A percentile compares a stretch with the other conserved stretches of the same genome.
phyloP scores from a whole-genome alignment of 2,329 filamentous ascomycete species.

The Saccharata proteae region DNA sequence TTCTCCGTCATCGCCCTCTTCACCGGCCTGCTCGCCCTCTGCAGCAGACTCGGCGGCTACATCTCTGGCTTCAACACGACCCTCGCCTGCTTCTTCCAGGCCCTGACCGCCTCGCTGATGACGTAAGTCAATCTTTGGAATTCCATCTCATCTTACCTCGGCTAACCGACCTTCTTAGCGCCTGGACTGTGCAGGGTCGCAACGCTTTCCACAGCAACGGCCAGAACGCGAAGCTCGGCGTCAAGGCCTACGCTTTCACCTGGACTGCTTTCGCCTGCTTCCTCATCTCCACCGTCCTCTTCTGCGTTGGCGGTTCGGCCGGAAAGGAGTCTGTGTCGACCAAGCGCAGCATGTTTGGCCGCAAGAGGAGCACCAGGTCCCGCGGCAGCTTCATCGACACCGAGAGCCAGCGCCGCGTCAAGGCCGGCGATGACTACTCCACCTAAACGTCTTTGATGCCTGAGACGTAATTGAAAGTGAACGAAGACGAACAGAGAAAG shows the following conservation, averaged over 20 bases:
- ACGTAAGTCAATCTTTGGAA: slow-evolving; percentile 45
- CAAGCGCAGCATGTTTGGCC: slow-evolving; percentile 34
- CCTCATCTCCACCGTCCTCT: slow-evolving; percentile 53
- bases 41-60: slow-evolving; percentile 56
- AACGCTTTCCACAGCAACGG: slow-evolving; percentile 48
- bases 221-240: slow-evolving; percentile 49
- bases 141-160: slow-evolving; percentile 3
- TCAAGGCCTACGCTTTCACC: slow-evolving; percentile 62
- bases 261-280: slow-evolving; percentile 61
- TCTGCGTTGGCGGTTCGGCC: slow-evolving; percentile 49
- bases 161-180: slow-evolving; percentile 27
- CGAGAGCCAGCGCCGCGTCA: slow-evolving; percentile 48
- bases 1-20: slow-evolving; percentile 60
- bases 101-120: slow-evolving; percentile 57
- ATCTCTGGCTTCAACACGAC: slow-evolving; percentile 47
- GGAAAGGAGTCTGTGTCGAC: slow-evolving; percentile 18
- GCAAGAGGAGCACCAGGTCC: slow-evolving; percentile 35
- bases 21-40: slow-evolving; percentile 56
- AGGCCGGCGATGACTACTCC: slow-evolving; percentile 66
- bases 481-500: background rate
- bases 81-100: slow-evolving; percentile 57
- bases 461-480: background rate
- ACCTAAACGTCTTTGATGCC: slow-evolving; percentile 36
- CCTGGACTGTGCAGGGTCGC: slow-evolving; percentile 58
- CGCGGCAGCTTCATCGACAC: slow-evolving; percentile 45